These are phyloP conservation scores for Lagenaria siceraria DNA, from an alignment of 306 rosid genomes.

Conservation along the genomic window DNA sequence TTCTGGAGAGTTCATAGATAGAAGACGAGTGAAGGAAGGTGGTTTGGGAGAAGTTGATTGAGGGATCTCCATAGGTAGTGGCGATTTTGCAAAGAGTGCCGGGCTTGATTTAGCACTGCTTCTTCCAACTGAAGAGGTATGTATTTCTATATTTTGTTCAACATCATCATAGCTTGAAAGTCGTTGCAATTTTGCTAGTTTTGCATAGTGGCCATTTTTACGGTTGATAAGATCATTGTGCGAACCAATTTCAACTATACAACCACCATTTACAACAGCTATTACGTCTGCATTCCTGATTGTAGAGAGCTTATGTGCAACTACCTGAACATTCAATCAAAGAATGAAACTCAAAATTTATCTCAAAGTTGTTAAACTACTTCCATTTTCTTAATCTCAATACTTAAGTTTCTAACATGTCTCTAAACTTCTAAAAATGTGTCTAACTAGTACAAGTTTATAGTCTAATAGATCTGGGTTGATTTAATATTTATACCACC, in stretches of 20 bases:
- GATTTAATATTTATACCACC: not conserved
- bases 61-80: conserved; percentile 23
- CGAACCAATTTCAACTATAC: conserved; percentile 60
- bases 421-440: not conserved
- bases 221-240: conserved; percentile 58
- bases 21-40: conserved; percentile 64
- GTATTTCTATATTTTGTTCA: conserved; percentile 35
- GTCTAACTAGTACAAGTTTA: not conserved
- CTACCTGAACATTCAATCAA: conserved; percentile 44
- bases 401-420: not conserved
- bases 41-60: conserved; percentile 24
- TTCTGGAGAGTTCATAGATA: conserved; percentile 60
- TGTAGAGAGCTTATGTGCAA: conserved; percentile 92
- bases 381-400: not conserved
- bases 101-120: conserved; percentile 83
- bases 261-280: conserved; percentile 59
- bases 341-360: not conserved
- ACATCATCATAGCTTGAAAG: conserved; percentile 47
- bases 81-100: conserved; percentile 42
- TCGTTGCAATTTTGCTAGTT: conserved; percentile 63
- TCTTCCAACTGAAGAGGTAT: conserved; percentile 39
- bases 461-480: not conserved
- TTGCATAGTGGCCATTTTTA: conserved; percentile 61
- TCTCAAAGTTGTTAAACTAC: not conserved
- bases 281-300: conserved; percentile 81